phyloP scores from a whole-genome alignment of 192 early-diverging fungal genomes.

The Backusella liffmaniae region DNA sequence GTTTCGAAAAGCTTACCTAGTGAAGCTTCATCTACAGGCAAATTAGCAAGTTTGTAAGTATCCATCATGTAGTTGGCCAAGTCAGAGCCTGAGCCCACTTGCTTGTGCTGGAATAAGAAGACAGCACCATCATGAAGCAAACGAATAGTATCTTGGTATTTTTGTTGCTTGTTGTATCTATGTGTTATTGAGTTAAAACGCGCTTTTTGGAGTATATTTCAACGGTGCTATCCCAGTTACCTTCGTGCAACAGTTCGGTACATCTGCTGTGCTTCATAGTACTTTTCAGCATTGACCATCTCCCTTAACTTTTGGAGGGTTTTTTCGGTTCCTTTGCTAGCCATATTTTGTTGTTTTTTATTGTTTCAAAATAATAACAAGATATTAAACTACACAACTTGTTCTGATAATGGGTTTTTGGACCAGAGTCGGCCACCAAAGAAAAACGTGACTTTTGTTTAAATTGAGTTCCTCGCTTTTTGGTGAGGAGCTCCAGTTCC shows the following conservation, averaged over 20 bases:
- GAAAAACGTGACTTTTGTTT: neutral
- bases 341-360: constrained; percentile 5
- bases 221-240: constrained; percentile 31
- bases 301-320: constrained; percentile 67
- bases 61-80: constrained; percentile 80
- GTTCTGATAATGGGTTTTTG: neutral
- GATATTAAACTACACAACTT: neutral
- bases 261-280: constrained; percentile 98
- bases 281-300: constrained; percentile 73
- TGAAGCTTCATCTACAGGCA: constrained; percentile 69
- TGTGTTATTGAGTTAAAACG: neutral
- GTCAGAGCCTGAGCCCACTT: constrained; percentile 82
- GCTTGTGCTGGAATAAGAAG: constrained; percentile 75
- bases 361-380: neutral
- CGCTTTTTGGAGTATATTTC: neutral
- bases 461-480: neutral
- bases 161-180: constrained; percentile 88
- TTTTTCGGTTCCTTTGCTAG: constrained; percentile 55
- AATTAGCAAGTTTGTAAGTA: constrained; percentile 66
- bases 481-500: too few relatives aligned
- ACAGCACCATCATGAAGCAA: constrained; percentile 80
- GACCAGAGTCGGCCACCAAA: neutral
- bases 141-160: constrained; percentile 69
- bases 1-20: constrained; percentile 44
- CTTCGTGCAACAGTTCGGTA: constrained; percentile 88